Conservation (phyloP, 2,329 filamentous ascomycete genomes). For the Exophiala sp. region DNA sequence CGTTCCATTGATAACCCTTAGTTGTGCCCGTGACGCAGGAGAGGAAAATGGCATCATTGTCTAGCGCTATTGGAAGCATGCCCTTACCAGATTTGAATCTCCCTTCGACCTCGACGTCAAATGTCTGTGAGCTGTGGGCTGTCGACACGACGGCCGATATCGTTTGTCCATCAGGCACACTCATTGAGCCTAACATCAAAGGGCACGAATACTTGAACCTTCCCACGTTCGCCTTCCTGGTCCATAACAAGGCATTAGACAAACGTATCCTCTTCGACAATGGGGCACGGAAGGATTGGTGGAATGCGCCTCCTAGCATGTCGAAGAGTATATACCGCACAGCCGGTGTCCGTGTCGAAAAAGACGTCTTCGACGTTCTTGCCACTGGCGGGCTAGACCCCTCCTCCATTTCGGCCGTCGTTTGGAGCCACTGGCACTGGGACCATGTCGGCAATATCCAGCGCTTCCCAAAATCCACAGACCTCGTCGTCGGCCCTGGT, state of each 20-base stretch:
- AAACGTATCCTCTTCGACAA: conserved; percentile 35
- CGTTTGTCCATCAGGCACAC: background rate
- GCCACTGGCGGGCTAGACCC: conserved; percentile 5
- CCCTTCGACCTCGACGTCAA: background rate
- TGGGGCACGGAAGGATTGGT: conserved; percentile 29
- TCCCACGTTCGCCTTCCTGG: conserved; percentile 37
- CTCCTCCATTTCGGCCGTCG: conserved; percentile 17
- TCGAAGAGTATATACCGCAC: background rate
- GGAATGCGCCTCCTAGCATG: background rate
- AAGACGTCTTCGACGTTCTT: conserved; percentile 19
- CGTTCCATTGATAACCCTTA: too few relatives aligned
- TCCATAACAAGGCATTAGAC: conserved; percentile 39
- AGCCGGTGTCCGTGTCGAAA: conserved; percentile 7
- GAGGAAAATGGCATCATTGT: too few relatives aligned
- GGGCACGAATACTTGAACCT: conserved; percentile 1
- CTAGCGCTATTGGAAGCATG: too few relatives aligned
- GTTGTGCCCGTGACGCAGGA: too few relatives aligned
- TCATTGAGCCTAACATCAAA: conserved; percentile 22
- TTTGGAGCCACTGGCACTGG: conserved; percentile 29
- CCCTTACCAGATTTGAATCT: too few relatives aligned
- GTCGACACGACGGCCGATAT: background rate
- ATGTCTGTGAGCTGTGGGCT: background rate
- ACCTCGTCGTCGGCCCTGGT: conserved; percentile 53
- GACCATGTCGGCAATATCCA: conserved; percentile 52
- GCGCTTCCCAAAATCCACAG: conserved; percentile 44